Evolutionary conservation across 352 stramenopile species (phyloP).

Genomic region (Pythium plurisporium): DNA sequence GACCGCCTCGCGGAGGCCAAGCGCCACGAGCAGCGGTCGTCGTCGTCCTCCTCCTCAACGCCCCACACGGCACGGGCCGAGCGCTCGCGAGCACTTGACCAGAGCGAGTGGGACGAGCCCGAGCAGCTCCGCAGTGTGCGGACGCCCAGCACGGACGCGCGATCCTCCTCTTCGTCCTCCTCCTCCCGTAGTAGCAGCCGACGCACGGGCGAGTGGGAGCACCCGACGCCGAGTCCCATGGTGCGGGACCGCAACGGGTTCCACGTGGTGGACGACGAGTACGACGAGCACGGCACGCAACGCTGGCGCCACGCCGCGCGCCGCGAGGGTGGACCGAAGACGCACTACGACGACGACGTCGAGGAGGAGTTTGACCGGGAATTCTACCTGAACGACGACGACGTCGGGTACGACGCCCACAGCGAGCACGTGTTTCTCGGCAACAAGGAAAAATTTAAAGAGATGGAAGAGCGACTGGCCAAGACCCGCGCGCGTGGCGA

Average conservation of each 20-base stretch:
- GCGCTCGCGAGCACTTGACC: slow-evolving; percentile 31
- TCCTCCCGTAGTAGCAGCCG: slow-evolving; percentile 12
- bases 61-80: slow-evolving; percentile 27
- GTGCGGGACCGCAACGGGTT: slow-evolving; percentile 4
- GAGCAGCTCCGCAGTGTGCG: slow-evolving; percentile 60
- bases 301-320: background rate
- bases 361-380: slow-evolving; percentile 93
- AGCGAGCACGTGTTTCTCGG: slow-evolving; percentile 89
- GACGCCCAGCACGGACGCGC: background rate
- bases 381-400: slow-evolving; percentile 95
- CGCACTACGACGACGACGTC: slow-evolving; percentile 69
- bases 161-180: background rate
- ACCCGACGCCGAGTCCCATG: slow-evolving; percentile 41
- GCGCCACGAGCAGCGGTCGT: slow-evolving; percentile 30
- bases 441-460: slow-evolving; percentile 87
- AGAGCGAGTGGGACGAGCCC: slow-evolving; percentile 74
- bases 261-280: background rate
- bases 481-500: slow-evolving; percentile 77
- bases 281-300: background rate
- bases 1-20: slow-evolving; percentile 62
- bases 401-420: slow-evolving; percentile 37
- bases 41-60: slow-evolving; percentile 18
- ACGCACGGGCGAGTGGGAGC: slow-evolving; percentile 35
- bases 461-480: slow-evolving; percentile 88
- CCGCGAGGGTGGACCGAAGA: slow-evolving; percentile 40